phyloP scores from a whole-genome alignment of 495 filamentous ascomycete genomes.

The Aspergillus indologenus region DNA sequence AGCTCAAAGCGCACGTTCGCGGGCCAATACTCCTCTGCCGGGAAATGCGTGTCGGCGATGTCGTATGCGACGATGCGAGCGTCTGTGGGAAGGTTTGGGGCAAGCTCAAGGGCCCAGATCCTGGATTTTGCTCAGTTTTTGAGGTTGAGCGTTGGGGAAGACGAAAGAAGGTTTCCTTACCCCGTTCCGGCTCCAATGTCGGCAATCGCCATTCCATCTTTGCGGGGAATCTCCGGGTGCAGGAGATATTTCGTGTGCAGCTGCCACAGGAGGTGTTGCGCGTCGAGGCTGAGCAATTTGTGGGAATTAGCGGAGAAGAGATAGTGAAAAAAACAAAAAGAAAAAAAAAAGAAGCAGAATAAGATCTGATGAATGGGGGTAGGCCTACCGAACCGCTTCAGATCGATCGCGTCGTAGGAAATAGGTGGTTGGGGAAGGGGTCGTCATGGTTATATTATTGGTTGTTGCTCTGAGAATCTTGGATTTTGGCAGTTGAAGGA shows the following conservation, averaged over 20 bases:
- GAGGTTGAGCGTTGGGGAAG: not conserved
- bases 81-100: not conserved
- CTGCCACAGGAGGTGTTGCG: conserved; percentile 1
- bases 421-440: too few relatives aligned
- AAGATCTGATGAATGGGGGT: too few relatives aligned
- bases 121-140: not conserved
- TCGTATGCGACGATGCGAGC: not conserved
- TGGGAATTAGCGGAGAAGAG: too few relatives aligned
- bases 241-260: not conserved
- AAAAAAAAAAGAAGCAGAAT: too few relatives aligned
- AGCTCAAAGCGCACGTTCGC: not conserved
- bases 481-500: too few relatives aligned
- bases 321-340: too few relatives aligned
- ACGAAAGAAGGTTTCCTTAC: not conserved
- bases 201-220: not conserved
- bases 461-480: too few relatives aligned
- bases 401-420: too few relatives aligned
- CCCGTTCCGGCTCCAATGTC: not conserved
- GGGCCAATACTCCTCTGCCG: not conserved
- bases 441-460: too few relatives aligned
- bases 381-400: too few relatives aligned
- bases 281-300: not conserved
- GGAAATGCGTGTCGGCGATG: not conserved
- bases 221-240: not conserved
- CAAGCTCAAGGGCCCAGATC: not conserved